Conservation (phyloP, 495 filamentous ascomycete genomes). For the Hypoxylon lienhwacheense region DNA sequence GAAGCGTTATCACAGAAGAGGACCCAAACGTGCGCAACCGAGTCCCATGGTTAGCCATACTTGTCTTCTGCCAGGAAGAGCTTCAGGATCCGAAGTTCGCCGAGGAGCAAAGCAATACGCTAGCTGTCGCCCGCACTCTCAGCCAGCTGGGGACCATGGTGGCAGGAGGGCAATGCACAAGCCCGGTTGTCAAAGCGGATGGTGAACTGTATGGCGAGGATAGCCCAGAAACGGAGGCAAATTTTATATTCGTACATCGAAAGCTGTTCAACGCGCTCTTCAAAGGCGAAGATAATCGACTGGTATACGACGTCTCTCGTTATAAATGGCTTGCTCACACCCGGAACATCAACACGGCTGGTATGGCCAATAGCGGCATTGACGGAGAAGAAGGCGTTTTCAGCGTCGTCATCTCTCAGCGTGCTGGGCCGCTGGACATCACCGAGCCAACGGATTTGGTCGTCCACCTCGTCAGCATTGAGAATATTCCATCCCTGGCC, state of each 20-base stretch:
- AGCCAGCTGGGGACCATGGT: conserved; percentile 20
- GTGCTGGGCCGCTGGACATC: conserved; percentile 38
- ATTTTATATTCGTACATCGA: conserved; percentile 33
- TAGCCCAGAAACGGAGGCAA: too few relatives aligned
- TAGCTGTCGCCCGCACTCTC: conserved; percentile 9
- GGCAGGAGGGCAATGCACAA: too few relatives aligned
- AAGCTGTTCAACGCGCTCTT: conserved; percentile 37
- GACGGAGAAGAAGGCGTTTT: conserved; percentile 42
- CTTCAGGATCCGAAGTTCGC: conserved; percentile 12
- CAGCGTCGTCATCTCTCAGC: conserved; percentile 42
- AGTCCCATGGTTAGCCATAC: conserved; percentile 46
- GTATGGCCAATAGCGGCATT: conserved; percentile 39
- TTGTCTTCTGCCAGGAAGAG: conserved; percentile 44
- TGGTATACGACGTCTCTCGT: conserved; percentile 24
- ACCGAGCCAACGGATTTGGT: conserved; percentile 15
- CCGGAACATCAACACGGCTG: conserved; percentile 44
- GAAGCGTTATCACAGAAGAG: conserved; percentile 7
- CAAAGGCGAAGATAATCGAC: conserved; percentile 4
- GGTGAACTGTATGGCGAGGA: too few relatives aligned
- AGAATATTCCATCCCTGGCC: conserved; percentile 33
- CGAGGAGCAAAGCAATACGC: conserved; percentile 26
- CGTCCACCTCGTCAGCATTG: conserved; percentile 48
- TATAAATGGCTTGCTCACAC: conserved; percentile 50
- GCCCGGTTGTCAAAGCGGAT: too few relatives aligned
- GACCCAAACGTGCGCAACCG: conserved; percentile 27